Percentiles rank a stretch among this genome's conserved stretches.
Evolutionary conservation across 305 asterid species (phyloP).

Genomic region (Fraxinus albicans): DNA sequence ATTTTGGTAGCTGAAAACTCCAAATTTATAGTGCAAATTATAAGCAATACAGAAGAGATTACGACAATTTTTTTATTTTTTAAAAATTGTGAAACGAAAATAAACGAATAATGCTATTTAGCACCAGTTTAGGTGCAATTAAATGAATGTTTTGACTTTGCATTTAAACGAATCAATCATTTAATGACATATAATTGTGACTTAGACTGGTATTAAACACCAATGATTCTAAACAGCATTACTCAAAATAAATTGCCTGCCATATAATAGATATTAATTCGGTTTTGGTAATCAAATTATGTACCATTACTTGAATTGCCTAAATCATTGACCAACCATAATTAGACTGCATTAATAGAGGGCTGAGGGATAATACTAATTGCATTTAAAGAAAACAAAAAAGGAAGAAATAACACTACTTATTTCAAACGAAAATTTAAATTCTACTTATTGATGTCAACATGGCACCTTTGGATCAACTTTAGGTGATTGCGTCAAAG

Average conservation of each 20-base stretch:
- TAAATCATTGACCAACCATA: conserved; percentile 15
- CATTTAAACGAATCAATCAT: too few relatives aligned
- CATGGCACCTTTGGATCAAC: too few relatives aligned
- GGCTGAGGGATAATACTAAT: not conserved
- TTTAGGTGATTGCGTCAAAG: too few relatives aligned
- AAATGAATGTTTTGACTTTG: too few relatives aligned
- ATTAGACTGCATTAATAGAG: not conserved
- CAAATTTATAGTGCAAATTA: conserved; percentile 29
- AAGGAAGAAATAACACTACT: too few relatives aligned
- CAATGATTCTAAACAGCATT: too few relatives aligned
- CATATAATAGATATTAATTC: not conserved
- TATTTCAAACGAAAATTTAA: too few relatives aligned
- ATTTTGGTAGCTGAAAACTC: conserved; percentile 3
- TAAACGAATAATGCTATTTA: too few relatives aligned
- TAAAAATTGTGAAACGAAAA: not conserved
- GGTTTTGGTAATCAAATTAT: conserved; percentile 10
- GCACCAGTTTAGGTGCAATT: too few relatives aligned
- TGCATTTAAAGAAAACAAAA: not conserved
- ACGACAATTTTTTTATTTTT: not conserved
- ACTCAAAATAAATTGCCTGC: not conserved
- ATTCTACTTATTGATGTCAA: too few relatives aligned
- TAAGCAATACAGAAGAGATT: not conserved
- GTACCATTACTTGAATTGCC: conserved; percentile 18
- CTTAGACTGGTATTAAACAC: too few relatives aligned
- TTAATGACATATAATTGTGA: too few relatives aligned